Evolutionary conservation across 345 rosid genomes (phyloP), one percentile per base, ranked within the genome.

Genomic region (Rhodamnia rubescens): DNA sequence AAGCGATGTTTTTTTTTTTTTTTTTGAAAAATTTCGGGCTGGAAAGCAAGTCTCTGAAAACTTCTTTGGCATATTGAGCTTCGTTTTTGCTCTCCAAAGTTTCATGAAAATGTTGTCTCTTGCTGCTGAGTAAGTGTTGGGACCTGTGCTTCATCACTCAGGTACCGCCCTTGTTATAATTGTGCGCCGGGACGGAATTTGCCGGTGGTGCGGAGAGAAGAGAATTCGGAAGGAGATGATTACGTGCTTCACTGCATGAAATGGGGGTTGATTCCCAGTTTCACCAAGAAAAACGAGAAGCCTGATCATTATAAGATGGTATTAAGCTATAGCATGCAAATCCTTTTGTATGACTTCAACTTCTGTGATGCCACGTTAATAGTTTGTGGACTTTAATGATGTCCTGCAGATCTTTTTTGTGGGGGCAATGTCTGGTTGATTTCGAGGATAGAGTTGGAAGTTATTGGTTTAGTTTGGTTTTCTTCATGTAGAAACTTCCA

Each of bases 281-380:
- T 95, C 89, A 92, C 96, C 80, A 95, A 91, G 86, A 95, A 94
- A 87, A 84, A 87, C 16, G 98, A 97, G 84, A 95, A 95, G 85
- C 98, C 98, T 20, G 97, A 97, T 86, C 93, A 93, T 86, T 97
- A 88, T 87, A 95, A 82, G 91, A 97, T 95, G 99, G 99, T 97
- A 89, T 40, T 55, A 7, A 24, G 13, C 40, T 75, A 22, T 42
- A 7, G 29, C 56, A 36, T 1, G 53, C 53, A 3, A 44, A 57
- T 24, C 9, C 11, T 29, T 50, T 44, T n/a, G 47, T 10, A 82
- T 2, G 14, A 18, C 78, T 36, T 2, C 1, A 36, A 69, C 78
- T 32, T 8, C 44, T 69, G 47, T 18, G 26, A 36, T 32, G 78
- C 47, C 13, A 4, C 26, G 1, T 69, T 36, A 69, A 44, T 16